Conservation (phyloP, 2,329 filamentous ascomycete species). For the Apiospora koreana region DNA sequence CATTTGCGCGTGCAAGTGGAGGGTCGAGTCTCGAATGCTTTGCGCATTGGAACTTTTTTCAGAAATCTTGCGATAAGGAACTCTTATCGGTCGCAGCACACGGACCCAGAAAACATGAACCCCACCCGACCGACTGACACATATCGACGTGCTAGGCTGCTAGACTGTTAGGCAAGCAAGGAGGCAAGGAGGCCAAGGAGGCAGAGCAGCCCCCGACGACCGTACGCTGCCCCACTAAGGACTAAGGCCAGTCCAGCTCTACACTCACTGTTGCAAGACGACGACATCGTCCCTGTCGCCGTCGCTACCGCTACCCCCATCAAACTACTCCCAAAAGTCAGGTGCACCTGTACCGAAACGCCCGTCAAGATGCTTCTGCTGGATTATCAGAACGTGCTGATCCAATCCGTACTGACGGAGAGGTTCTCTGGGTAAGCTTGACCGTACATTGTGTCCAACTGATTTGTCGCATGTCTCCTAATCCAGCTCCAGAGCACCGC, state of each 20-base stretch:
- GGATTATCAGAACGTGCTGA: slow-evolving; percentile 98
- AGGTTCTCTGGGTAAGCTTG: slow-evolving; percentile 77
- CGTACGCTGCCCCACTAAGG: neutral
- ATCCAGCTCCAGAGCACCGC: slow-evolving; percentile 64
- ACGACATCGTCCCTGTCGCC: slow-evolving; percentile 6
- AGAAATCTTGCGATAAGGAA: slow-evolving; percentile 28
- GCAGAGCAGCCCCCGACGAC: neutral
- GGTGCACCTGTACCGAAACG: slow-evolving; percentile 12
- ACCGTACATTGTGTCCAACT: slow-evolving; percentile 3
- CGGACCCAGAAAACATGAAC: neutral
- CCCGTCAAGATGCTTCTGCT: slow-evolving; percentile 76
- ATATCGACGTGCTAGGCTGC: neutral
- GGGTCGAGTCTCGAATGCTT: slow-evolving; percentile 18
- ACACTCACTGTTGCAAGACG: neutral
- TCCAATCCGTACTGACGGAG: slow-evolving; percentile 94
- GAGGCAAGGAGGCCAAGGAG: neutral
- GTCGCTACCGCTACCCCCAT: slow-evolving; percentile 14
- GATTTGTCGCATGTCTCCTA: slow-evolving; percentile 11
- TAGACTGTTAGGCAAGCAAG: neutral
- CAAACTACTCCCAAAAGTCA: slow-evolving; percentile 21
- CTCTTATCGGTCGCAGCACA: slow-evolving; percentile 20
- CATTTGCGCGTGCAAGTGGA: slow-evolving; percentile 14
- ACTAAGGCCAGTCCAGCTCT: slow-evolving; percentile 4
- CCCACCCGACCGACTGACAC: neutral
- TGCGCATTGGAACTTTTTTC: slow-evolving; percentile 25